These are phyloP conservation scores for Fomitopsis palustris DNA, from an alignment of 1,284 basidiomycete genomes.

Conservation along the genomic window DNA sequence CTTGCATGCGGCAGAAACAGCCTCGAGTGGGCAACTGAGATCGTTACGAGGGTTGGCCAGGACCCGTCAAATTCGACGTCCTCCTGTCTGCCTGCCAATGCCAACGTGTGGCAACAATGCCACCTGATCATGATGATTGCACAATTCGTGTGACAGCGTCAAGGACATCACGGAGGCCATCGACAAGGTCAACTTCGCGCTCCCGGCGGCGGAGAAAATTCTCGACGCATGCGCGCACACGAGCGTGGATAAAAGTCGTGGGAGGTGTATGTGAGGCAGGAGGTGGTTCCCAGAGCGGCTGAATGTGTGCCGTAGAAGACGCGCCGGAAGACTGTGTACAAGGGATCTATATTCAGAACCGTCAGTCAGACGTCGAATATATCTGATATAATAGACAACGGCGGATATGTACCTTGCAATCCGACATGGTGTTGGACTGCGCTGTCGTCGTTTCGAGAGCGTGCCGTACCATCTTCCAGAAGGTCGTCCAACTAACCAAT, in stretches of 20 bases:
- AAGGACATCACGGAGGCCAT: slow-evolving; percentile 11
- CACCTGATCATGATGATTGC: neutral
- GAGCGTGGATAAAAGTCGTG: slow-evolving; percentile 10
- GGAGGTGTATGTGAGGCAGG: slow-evolving; percentile 21
- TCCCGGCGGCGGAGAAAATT: slow-evolving; percentile 19
- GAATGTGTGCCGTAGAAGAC: neutral
- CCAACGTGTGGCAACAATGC: neutral
- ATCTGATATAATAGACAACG: neutral
- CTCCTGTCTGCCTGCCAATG: neutral
- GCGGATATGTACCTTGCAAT: neutral
- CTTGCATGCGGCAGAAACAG: neutral
- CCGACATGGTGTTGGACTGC: neutral
- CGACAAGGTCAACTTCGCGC: slow-evolving; percentile 12
- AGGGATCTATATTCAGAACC: slow-evolving; percentile 1
- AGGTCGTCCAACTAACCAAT: slow-evolving; percentile 25
- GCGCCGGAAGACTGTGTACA: too few species aligned
- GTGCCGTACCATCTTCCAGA: slow-evolving; percentile 28
- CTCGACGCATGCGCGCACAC: slow-evolving; percentile 18
- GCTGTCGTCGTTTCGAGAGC: slow-evolving; percentile 11
- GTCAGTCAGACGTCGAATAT: neutral
- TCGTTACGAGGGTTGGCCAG: neutral
- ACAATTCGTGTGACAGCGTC: neutral
- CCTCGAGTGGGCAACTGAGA: neutral
- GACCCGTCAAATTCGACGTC: neutral
- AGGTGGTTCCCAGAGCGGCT: slow-evolving; percentile 17